phyloP scores from a whole-genome alignment of 1,284 basidiomycete species.

The Leccinum subrobustum region DNA sequence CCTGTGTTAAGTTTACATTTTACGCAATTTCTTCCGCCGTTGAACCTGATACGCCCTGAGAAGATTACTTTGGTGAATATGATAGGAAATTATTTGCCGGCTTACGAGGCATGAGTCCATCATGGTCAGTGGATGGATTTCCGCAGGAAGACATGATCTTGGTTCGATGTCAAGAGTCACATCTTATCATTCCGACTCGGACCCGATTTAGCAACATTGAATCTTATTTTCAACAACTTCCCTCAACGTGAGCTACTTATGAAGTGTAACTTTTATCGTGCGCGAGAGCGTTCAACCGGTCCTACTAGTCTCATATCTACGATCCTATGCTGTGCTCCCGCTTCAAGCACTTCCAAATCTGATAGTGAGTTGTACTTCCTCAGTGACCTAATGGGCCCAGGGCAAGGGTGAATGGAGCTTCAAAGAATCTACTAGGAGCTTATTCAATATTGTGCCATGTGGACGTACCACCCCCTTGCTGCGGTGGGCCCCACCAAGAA shows the following conservation, averaged over 20 bases:
- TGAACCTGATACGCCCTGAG: slow-evolving; percentile 60
- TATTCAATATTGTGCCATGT: not conserved
- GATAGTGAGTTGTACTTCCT: too few species aligned
- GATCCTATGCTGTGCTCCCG: not conserved
- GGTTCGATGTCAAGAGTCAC: not conserved
- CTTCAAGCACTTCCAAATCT: too few species aligned
- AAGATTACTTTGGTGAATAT: not conserved
- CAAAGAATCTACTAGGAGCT: not conserved
- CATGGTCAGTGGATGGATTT: slow-evolving; percentile 54
- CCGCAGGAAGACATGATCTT: slow-evolving; percentile 50
- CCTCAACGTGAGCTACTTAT: not conserved
- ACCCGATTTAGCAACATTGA: not conserved
- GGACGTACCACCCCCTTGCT: not conserved
- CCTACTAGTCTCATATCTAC: not conserved
- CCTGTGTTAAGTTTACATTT: slow-evolving; percentile 67
- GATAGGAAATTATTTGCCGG: slow-evolving; percentile 1
- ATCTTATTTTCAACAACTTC: too few species aligned
- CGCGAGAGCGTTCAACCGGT: not conserved
- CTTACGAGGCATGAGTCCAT: slow-evolving; percentile 66
- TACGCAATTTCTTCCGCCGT: slow-evolving; percentile 62
- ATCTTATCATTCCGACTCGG: not conserved
- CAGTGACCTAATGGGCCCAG: not conserved
- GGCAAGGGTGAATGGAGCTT: not conserved
- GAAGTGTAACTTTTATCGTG: not conserved
- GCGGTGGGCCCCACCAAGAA: not conserved